Evolutionary conservation across 2,329 filamentous ascomycete species (phyloP).

Genomic region (Verticillium zaregamsianum): DNA sequence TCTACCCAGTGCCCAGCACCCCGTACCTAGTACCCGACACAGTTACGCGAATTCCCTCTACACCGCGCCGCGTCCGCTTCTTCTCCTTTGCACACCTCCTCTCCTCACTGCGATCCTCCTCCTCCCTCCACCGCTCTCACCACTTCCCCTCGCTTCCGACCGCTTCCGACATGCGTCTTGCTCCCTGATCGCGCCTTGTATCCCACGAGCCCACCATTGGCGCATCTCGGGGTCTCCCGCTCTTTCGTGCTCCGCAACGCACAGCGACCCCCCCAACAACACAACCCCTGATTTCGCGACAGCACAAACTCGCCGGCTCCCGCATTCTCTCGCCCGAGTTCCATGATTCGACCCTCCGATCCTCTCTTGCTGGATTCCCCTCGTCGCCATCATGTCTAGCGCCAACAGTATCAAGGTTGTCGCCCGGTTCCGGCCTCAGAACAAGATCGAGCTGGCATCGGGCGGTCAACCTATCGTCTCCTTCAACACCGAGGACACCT

Average conservation of each 20-base stretch:
- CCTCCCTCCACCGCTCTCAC: neutral
- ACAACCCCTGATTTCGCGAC: neutral
- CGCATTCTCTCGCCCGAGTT: neutral
- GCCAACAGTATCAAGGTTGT: conserved; percentile 79
- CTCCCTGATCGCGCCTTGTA: neutral
- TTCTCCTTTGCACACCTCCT: neutral
- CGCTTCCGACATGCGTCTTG: conserved; percentile 1
- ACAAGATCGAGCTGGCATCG: conserved; percentile 85
- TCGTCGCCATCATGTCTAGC: conserved; percentile 47
- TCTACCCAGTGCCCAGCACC: neutral
- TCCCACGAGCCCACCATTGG: neutral
- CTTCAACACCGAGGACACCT: conserved; percentile 87
- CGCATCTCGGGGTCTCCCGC: neutral
- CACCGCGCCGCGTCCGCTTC: neutral
- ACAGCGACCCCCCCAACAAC: neutral
- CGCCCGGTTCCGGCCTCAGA: conserved; percentile 95
- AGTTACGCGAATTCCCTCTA: neutral
- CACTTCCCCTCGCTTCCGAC: neutral
- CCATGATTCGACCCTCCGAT: neutral
- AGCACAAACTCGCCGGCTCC: neutral
- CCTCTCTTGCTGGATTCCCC: conserved; percentile 5
- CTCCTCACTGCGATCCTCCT: neutral
- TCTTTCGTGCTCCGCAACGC: neutral
- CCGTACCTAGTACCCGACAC: neutral
- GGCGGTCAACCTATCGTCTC: conserved; percentile 88